A percentile compares a stretch with the other conserved stretches of the same genome.
These are phyloP conservation scores for Fusarium chlamydosporum DNA, from an alignment of 2,329 filamentous ascomycete species.

Conservation along the genomic window DNA sequence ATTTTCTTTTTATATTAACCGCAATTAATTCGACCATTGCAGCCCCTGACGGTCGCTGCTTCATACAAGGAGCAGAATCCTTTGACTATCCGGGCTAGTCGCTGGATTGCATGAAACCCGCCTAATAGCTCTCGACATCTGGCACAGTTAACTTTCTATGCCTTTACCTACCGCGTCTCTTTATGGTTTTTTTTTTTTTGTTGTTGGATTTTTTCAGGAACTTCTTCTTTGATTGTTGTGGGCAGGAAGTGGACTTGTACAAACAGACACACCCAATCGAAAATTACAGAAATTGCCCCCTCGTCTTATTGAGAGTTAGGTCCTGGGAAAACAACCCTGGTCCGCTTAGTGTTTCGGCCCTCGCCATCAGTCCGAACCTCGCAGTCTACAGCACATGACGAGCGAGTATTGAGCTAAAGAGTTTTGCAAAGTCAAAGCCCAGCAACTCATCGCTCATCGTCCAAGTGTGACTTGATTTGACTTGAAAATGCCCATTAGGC, in stretches of 20 bases:
- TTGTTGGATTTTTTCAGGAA: conserved; percentile 11
- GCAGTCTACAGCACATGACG: conserved; percentile 24
- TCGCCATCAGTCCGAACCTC: conserved; percentile 38
- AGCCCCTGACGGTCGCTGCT: conserved; percentile 12
- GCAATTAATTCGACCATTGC: conserved; percentile 29
- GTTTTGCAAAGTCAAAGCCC: conserved; percentile 17
- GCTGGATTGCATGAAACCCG: conserved; percentile 19
- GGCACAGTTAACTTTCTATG: conserved; percentile 22
- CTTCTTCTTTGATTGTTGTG: conserved; percentile 46
- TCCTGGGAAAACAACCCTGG: conserved; percentile 41
- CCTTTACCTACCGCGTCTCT: conserved; percentile 12
- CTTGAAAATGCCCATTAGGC: conserved; percentile 52
- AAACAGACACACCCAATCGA: conserved; percentile 51
- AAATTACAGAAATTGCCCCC: conserved; percentile 42
- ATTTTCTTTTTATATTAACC: conserved; percentile 26
- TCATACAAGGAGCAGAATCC: conserved; percentile 16
- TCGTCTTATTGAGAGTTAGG: conserved; percentile 40
- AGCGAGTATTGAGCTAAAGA: conserved; percentile 32
- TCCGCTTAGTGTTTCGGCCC: conserved; percentile 43
- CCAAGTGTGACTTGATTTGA: conserved; percentile 40
- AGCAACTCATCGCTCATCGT: conserved; percentile 37
- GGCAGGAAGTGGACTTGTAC: conserved; percentile 50
- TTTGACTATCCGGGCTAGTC: conserved; percentile 16
- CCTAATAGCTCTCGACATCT: conserved; percentile 17
- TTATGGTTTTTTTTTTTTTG: conserved; percentile 3